phyloP scores from a whole-genome alignment of 2,329 filamentous ascomycete genomes.

The Sporothrix schenckii region DNA sequence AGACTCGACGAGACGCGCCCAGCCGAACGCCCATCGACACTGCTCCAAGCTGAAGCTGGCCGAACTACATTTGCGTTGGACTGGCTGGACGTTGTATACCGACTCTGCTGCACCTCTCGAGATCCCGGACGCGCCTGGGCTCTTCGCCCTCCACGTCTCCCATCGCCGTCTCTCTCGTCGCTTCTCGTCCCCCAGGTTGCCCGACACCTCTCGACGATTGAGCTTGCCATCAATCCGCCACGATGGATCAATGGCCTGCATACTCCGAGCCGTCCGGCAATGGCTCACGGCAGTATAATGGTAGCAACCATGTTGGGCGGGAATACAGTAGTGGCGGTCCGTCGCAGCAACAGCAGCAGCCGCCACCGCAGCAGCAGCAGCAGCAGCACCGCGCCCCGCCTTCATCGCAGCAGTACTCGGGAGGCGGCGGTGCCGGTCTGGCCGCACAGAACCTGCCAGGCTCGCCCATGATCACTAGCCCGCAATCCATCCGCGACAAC shows the following conservation, averaged over 20 bases:
- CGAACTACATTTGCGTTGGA: background rate
- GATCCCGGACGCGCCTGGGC: slow-evolving; percentile 19
- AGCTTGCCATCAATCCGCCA: slow-evolving; percentile 16
- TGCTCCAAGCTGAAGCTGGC: background rate
- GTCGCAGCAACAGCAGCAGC: slow-evolving; percentile 37
- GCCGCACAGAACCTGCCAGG: slow-evolving; percentile 52
- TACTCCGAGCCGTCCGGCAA: slow-evolving; percentile 67
- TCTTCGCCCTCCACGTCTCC: slow-evolving; percentile 7
- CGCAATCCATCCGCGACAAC: slow-evolving; percentile 64
- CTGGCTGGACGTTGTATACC: background rate
- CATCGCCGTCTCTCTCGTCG: background rate
- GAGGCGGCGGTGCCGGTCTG: slow-evolving; percentile 23
- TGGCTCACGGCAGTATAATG: slow-evolving; percentile 64
- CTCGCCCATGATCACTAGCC: slow-evolving; percentile 53
- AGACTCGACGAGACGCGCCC: slow-evolving; percentile 18
- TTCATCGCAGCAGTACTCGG: slow-evolving; percentile 38
- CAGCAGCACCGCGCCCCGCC: slow-evolving; percentile 28
- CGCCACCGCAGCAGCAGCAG: slow-evolving; percentile 38
- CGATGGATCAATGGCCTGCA: slow-evolving; percentile 67
- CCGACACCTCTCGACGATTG: background rate
- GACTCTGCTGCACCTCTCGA: background rate
- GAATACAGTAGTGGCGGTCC: slow-evolving; percentile 36
- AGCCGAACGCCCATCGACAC: background rate
- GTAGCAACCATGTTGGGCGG: slow-evolving; percentile 43
- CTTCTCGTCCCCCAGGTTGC: background rate